Conservation (phyloP, 345 rosid genomes). For the Bruguiera parviflora region DNA sequence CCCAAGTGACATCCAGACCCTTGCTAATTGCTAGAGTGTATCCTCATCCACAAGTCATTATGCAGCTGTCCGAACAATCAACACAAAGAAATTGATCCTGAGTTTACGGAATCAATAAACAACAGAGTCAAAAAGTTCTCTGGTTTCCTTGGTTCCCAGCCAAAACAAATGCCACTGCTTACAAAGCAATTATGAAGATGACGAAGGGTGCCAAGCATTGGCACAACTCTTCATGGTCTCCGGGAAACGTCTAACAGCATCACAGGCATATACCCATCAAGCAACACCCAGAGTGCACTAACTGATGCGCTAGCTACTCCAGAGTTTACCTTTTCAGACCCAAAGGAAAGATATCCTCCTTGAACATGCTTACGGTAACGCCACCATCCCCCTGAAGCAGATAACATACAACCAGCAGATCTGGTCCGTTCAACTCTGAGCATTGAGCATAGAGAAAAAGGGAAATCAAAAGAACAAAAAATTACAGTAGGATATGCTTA, state of each 20-base stretch:
- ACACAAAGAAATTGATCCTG: too few species aligned
- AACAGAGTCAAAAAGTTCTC: too few species aligned
- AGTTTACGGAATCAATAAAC: too few species aligned
- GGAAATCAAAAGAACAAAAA: neutral
- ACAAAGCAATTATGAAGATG: neutral
- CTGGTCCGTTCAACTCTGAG: neutral
- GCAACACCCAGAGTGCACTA: neutral
- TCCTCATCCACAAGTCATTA: too few species aligned
- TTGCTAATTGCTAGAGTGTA: too few species aligned
- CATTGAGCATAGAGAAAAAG: neutral
- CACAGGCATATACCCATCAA: neutral
- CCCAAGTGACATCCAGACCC: too few species aligned
- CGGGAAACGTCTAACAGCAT: conserved; percentile 1
- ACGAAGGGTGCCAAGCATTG: neutral
- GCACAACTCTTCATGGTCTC: neutral
- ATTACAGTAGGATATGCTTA: neutral
- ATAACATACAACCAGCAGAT: neutral
- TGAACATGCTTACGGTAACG: neutral
- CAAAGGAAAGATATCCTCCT: neutral
- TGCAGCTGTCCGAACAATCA: too few species aligned
- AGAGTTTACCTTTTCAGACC: neutral
- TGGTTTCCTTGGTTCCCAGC: too few species aligned
- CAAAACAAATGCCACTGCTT: too few species aligned
- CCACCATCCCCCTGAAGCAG: neutral
- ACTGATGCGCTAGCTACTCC: neutral